phyloP scores from a whole-genome alignment of 129 eudicot species.

The Pittosporum tobira region DNA sequence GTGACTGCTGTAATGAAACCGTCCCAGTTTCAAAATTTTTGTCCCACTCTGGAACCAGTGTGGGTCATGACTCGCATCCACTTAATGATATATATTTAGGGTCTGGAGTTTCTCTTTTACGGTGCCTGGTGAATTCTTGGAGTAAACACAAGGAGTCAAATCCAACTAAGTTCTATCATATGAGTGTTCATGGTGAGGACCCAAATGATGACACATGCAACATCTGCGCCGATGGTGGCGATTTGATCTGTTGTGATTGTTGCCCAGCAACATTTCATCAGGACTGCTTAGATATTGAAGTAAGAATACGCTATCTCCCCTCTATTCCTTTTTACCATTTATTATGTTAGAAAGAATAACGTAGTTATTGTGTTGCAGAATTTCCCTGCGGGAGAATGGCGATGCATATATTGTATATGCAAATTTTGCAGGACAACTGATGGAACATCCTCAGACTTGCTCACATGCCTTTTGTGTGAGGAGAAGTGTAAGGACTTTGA shows the following conservation, averaged over 20 bases:
- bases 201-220: conserved; percentile 93
- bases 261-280: conserved; percentile 97
- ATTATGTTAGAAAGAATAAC: background rate
- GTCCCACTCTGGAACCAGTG: conserved; percentile 46
- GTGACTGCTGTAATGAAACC: conserved; percentile 50
- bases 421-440: conserved; percentile 70
- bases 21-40: conserved; percentile 41
- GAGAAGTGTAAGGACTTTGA: conserved; percentile 55
- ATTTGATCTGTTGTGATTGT: conserved; percentile 88
- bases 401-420: conserved; percentile 74
- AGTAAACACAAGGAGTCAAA: conserved; percentile 46
- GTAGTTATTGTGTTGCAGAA: conserved; percentile 34
- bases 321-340: background rate
- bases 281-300: conserved; percentile 61
- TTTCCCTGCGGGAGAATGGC: conserved; percentile 85
- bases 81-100: conserved; percentile 47
- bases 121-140: conserved; percentile 70
- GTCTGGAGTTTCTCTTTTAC: conserved; percentile 48
- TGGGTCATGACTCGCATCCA: conserved; percentile 20
- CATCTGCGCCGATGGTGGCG: conserved; percentile 92
- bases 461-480: conserved; percentile 64
- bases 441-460: conserved; percentile 27
- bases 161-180: conserved; percentile 26
- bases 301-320: conserved; percentile 16
- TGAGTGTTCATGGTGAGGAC: conserved; percentile 63